Conservation (phyloP, 257 asterid species). For the Cinchona pubescens region DNA sequence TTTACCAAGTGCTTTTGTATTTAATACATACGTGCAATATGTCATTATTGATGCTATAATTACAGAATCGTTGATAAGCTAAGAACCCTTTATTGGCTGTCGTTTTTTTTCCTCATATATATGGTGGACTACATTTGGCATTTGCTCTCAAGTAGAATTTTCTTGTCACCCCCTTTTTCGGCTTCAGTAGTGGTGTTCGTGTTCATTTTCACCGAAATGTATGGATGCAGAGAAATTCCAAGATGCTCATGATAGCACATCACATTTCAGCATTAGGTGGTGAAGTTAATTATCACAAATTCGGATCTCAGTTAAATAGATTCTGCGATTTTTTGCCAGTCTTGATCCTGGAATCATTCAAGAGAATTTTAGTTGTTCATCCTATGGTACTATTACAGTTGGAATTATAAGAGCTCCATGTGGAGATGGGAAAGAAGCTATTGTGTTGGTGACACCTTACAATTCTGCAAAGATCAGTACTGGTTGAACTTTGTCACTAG, state of each 20-base stretch:
- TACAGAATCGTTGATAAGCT: not conserved
- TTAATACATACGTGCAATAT: not conserved
- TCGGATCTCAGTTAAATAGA: constrained; percentile 51
- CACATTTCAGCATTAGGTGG: constrained; percentile 69
- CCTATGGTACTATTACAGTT: constrained; percentile 70
- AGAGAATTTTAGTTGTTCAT: constrained; percentile 58
- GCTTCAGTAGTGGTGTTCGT: not conserved
- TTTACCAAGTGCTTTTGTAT: not conserved
- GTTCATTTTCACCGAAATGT: constrained; percentile 3
- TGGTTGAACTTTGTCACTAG: constrained; percentile 86
- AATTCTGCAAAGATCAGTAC: constrained; percentile 52
- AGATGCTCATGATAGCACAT: constrained; percentile 55
- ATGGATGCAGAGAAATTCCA: constrained; percentile 60
- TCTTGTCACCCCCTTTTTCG: not conserved
- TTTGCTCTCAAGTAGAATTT: not conserved
- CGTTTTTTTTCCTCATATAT: not conserved
- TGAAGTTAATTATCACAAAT: constrained; percentile 79
- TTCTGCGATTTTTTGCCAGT: constrained; percentile 68
- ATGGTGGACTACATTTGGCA: not conserved
- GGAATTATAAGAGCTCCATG: constrained; percentile 92
- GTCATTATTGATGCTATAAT: not conserved
- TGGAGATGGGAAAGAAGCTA: constrained; percentile 96
- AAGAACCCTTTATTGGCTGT: not conserved
- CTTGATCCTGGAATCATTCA: constrained; percentile 51
- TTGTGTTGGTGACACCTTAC: constrained; percentile 89